phyloP scores from a whole-genome alignment of 2,329 filamentous ascomycete species.

The Pezicula carpinea region DNA sequence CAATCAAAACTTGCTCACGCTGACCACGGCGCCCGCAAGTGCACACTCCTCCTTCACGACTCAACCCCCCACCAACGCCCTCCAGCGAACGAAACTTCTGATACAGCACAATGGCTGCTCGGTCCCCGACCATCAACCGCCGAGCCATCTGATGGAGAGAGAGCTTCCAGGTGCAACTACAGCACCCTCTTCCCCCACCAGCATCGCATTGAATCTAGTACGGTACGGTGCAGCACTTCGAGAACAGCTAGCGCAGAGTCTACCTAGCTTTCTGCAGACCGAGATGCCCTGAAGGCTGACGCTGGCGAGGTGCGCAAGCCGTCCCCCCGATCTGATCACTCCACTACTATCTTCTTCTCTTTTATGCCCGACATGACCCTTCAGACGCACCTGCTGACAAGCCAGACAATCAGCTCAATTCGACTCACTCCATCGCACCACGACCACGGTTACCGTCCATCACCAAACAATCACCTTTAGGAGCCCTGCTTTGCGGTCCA shows the following conservation, averaged over 20 bases:
- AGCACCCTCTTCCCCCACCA: neutral
- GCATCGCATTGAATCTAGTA: too few relatives aligned
- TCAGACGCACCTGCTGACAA: neutral
- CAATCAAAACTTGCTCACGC: constrained; percentile 8
- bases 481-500: constrained; percentile 8
- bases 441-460: constrained; percentile 1
- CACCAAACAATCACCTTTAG: constrained; percentile 1
- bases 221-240: too few relatives aligned
- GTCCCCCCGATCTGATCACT: neutral
- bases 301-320: too few relatives aligned
- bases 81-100: neutral
- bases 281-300: too few relatives aligned
- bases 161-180: neutral
- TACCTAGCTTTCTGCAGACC: too few relatives aligned
- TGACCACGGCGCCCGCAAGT: neutral
- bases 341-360: neutral
- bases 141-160: neutral
- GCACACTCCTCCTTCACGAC: neutral
- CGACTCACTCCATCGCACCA: constrained; percentile 10
- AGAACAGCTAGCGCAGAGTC: too few relatives aligned
- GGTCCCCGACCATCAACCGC: neutral
- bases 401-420: constrained; percentile 19
- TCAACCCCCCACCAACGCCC: neutral
- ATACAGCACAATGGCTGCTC: neutral
- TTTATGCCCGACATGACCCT: neutral